phyloP scores from a whole-genome alignment of 2,329 filamentous ascomycete genomes.

The Ascochyta clinopodiicola region DNA sequence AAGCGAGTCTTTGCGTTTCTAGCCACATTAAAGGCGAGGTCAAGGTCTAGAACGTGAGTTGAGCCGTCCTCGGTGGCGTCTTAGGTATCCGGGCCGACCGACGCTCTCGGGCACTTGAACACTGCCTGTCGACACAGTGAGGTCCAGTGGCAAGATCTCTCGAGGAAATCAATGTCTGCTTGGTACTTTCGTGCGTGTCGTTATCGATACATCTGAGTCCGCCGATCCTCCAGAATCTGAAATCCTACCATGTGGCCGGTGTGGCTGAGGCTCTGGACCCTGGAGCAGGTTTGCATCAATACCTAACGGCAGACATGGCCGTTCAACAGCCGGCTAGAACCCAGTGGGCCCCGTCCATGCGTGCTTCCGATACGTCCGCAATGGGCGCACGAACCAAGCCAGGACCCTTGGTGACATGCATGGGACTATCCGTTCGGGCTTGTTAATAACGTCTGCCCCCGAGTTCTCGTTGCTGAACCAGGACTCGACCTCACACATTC shows the following conservation, averaged over 20 bases:
- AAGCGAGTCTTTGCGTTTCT: too few species aligned
- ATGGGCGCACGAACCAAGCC: conserved; percentile 2
- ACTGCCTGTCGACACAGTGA: too few species aligned
- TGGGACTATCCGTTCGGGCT: not conserved
- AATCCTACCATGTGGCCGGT: not conserved
- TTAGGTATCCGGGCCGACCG: not conserved
- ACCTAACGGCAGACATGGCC: too few species aligned
- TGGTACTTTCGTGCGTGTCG: not conserved
- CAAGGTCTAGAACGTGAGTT: not conserved
- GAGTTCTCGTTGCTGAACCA: not conserved
- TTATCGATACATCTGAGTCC: not conserved
- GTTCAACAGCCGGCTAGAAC: not conserved
- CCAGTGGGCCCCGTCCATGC: not conserved
- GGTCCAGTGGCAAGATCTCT: not conserved
- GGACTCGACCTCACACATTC: not conserved
- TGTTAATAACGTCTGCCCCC: not conserved
- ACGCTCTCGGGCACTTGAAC: not conserved
- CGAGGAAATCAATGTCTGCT: too few species aligned
- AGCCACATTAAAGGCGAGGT: too few species aligned
- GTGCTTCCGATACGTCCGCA: not conserved
- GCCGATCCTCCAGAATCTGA: not conserved
- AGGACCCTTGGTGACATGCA: not conserved
- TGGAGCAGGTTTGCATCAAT: not conserved
- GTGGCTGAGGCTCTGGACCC: not conserved
- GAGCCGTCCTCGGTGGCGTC: not conserved